phyloP scores from a whole-genome alignment of 768 basidiomycete species.

The Holtermannia corniformis region DNA sequence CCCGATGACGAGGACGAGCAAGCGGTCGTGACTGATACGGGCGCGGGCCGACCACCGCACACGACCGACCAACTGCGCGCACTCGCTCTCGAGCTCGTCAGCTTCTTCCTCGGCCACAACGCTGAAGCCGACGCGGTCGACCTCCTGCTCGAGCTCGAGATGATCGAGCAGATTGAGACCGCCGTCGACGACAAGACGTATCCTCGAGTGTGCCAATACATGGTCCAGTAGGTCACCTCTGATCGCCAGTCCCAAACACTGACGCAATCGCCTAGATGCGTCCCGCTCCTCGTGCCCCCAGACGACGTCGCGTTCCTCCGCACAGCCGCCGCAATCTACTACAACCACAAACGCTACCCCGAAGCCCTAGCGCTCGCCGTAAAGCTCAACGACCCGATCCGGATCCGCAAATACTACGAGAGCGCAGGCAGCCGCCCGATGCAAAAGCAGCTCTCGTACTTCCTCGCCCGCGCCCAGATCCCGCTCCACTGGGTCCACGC shows the following conservation, averaged over 20 bases:
- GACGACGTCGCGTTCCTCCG: slow-evolving; percentile 83
- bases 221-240: slow-evolving; percentile 62
- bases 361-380: slow-evolving; percentile 83
- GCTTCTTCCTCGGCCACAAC: slow-evolving; percentile 82
- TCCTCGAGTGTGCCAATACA: slow-evolving; percentile 83
- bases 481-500: slow-evolving; percentile 80
- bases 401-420: slow-evolving; percentile 79
- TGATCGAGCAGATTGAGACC: slow-evolving; percentile 63
- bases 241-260: not conserved
- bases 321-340: slow-evolving; percentile 80
- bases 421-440: slow-evolving; percentile 56
- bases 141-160: slow-evolving; percentile 84
- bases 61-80: slow-evolving; percentile 57
- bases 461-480: slow-evolving; percentile 84
- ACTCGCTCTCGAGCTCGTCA: slow-evolving; percentile 74
- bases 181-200: slow-evolving; percentile 64
- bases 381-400: slow-evolving; percentile 64
- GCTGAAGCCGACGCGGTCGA: slow-evolving; percentile 98
- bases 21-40: slow-evolving; percentile 29
- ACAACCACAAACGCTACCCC: slow-evolving; percentile 74
- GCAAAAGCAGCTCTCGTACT: slow-evolving; percentile 89
- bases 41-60: slow-evolving; percentile 17
- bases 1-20: slow-evolving; percentile 12
- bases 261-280: slow-evolving; percentile 52
- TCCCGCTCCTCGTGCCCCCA: slow-evolving; percentile 79